Evolutionary conservation across 345 rosid species (phyloP).

Genomic region (sweet orange (Citrus sinensis)): DVS_A1.0 CM039164.1:2429001-2429500

Average conservation of each 20-base stretch:
- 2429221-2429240: conserved; percentile 77
- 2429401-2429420: background rate
- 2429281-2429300: conserved; percentile 34
- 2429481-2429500: background rate
- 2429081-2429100: conserved; percentile 2
- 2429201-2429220: conserved; percentile 85
- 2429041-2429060: background rate
- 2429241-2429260: conserved; percentile 64
- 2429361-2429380: conserved; percentile 81
- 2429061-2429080: background rate
- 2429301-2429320: conserved; percentile 61
- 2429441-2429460: background rate
- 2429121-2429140: conserved; percentile 88
- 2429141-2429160: conserved; percentile 79
- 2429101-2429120: conserved; percentile 44
- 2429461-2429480: background rate
- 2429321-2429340: conserved; percentile 62
- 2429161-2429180: conserved; percentile 76
- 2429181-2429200: conserved; percentile 89
- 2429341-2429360: conserved; percentile 81
- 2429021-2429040: background rate
- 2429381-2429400: background rate
- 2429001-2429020: background rate
- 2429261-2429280: conserved; percentile 31
- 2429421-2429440: background rate